A percentile compares a stretch with the other conserved stretches of the same genome.
phyloP scores from a whole-genome alignment of 768 basidiomycete genomes.

The Floccularia luteovirens region DNA sequence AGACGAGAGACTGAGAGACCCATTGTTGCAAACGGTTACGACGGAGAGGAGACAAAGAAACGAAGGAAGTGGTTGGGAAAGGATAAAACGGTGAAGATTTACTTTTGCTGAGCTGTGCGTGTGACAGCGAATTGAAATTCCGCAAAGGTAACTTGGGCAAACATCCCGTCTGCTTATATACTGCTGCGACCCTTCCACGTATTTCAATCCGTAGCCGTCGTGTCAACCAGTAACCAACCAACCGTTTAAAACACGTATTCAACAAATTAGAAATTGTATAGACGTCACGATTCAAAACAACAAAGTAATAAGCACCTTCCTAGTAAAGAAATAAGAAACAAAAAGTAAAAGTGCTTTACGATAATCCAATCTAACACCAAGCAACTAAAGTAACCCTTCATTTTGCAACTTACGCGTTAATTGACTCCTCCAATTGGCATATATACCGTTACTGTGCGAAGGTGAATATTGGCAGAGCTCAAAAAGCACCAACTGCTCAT shows the following conservation, averaged over 20 bases:
- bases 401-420: slow-evolving; percentile 42
- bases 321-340: slow-evolving; percentile 3
- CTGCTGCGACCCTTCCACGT: slow-evolving; percentile 6
- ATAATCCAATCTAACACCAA: neutral
- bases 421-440: slow-evolving; percentile 54
- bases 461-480: slow-evolving; percentile 67
- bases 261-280: too few species aligned
- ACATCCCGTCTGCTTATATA: slow-evolving; percentile 11
- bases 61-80: slow-evolving; percentile 17
- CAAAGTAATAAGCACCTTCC: too few species aligned
- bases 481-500: slow-evolving; percentile 71
- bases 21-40: slow-evolving; percentile 42
- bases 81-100: slow-evolving; percentile 17
- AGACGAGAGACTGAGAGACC: slow-evolving; percentile 72
- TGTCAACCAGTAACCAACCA: too few species aligned
- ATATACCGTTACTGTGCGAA: slow-evolving; percentile 52
- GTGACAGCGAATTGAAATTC: slow-evolving; percentile 39
- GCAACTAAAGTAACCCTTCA: slow-evolving; percentile 21
- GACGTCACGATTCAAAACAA: too few species aligned
- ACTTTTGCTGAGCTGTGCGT: slow-evolving; percentile 25
- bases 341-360: neutral
- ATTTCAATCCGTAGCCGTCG: neutral
- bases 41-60: slow-evolving; percentile 23
- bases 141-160: slow-evolving; percentile 23
- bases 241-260: too few species aligned